phyloP scores from a whole-genome alignment of 1,284 basidiomycete species.

The Malassezia slooffiae region DNA sequence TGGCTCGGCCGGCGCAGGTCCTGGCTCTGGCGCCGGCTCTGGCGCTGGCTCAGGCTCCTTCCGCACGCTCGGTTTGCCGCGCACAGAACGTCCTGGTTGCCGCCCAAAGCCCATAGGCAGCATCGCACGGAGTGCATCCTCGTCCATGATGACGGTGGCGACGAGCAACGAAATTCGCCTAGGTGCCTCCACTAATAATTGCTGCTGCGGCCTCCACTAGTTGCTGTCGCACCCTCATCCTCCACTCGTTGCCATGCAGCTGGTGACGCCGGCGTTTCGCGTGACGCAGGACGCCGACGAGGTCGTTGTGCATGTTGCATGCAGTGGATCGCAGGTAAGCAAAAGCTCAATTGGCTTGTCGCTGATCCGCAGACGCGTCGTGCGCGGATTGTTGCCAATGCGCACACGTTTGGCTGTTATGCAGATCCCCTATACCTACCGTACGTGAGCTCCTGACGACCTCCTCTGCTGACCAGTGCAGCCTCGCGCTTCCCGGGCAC shows the following conservation, averaged over 20 bases:
- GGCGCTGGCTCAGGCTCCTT: not conserved
- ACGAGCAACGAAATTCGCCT: no score
- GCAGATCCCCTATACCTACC: conserved; percentile 8
- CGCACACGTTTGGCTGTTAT: conserved; percentile 9
- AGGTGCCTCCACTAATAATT: no score
- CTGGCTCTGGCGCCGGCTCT: not conserved
- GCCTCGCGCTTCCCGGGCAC: conserved; percentile 2
- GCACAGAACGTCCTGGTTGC: conserved; percentile 19
- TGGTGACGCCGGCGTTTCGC: conserved; percentile 5
- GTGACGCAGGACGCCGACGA: conserved; percentile 5
- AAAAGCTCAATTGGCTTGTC: not conserved
- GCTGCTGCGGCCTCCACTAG: not conserved
- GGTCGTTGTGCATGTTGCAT: conserved; percentile 3
- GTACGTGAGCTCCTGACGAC: conserved; percentile 2
- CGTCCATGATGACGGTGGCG: conserved; percentile 28
- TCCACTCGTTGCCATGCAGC: conserved; percentile 2
- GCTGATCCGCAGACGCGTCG: not conserved
- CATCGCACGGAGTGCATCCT: conserved; percentile 38
- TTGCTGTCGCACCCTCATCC: not conserved
- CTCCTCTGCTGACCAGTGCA: not conserved
- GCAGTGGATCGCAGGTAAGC: not conserved
- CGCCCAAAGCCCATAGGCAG: conserved; percentile 37
- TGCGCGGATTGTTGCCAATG: conserved; percentile 7
- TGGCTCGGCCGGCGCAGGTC: not conserved
- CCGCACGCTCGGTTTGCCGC: conserved; percentile 25